Conservation (phyloP, 768 basidiomycete species). For the Mycena albidolilacea region DNA sequence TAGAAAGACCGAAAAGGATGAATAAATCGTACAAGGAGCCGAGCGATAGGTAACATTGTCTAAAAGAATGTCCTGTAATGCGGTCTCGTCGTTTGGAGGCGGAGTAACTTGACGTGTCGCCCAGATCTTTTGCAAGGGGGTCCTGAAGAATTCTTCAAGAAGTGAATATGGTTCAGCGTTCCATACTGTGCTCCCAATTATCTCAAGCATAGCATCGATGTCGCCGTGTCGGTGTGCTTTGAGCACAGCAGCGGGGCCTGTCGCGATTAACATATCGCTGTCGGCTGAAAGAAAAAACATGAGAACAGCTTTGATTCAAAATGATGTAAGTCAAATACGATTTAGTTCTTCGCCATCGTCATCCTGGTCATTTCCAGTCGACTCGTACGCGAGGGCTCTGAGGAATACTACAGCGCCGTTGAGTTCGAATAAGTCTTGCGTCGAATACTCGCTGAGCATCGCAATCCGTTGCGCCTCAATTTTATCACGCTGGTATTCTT, state of each 20-base stretch:
- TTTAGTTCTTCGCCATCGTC: not conserved
- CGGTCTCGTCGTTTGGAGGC: not conserved
- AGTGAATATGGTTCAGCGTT: not conserved
- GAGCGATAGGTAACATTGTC: not conserved
- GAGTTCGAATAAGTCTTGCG: conserved; percentile 20
- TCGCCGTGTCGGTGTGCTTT: not conserved
- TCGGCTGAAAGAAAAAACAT: not conserved
- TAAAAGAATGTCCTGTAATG: not conserved
- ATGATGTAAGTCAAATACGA: not conserved
- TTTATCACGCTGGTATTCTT: not conserved
- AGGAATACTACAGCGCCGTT: conserved; percentile 2
- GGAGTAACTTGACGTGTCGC: not conserved
- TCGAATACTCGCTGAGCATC: conserved; percentile 10
- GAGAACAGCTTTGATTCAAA: not conserved
- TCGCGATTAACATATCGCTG: conserved; percentile 3
- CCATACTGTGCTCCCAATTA: conserved; percentile 1
- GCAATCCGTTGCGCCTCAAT: not conserved
- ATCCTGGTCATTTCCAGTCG: not conserved
- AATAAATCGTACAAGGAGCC: not conserved
- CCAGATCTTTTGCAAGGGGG: conserved; percentile 11
- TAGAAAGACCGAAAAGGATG: not conserved
- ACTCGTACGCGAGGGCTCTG: not conserved
- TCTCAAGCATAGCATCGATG: not conserved
- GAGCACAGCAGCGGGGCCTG: conserved; percentile 12
- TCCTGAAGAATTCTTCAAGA: conserved; percentile 1